Evolutionary conservation across 139 green algal species (phyloP).

Genomic region (Picochlorum costavermella): DNA sequence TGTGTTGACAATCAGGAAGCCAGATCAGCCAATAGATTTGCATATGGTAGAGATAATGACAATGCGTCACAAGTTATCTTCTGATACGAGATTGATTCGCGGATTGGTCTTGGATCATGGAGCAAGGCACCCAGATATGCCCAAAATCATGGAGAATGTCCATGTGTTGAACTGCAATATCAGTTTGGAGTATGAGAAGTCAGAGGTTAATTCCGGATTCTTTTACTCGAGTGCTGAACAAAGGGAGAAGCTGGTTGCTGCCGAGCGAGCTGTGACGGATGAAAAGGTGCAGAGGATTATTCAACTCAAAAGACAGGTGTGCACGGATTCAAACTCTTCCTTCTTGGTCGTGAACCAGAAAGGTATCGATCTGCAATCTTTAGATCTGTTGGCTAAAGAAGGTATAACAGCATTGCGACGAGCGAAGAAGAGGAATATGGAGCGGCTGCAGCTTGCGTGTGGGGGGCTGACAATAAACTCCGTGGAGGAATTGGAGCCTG

Average conservation of each 20-base stretch:
- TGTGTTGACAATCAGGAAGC: constrained; percentile 66
- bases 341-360: constrained; percentile 99
- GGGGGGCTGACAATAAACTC: constrained; percentile 56
- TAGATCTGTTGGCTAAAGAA: constrained; percentile 95
- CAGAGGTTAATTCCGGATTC: constrained; percentile 94
- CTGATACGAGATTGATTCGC: constrained; percentile 83
- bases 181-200: constrained; percentile 98
- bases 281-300: constrained; percentile 88
- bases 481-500: constrained; percentile 74
- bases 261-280: constrained; percentile 87
- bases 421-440: constrained; percentile 97
- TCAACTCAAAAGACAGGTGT: constrained; percentile 86
- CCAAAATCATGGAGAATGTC: constrained; percentile 82
- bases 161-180: constrained; percentile 96
- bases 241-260: constrained; percentile 91
- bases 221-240: constrained; percentile 96
- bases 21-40: constrained; percentile 81
- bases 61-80: constrained; percentile 95
- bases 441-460: constrained; percentile 89
- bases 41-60: constrained; percentile 99
- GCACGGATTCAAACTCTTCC: constrained; percentile 45
- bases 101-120: constrained; percentile 98
- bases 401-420: constrained; percentile 81
- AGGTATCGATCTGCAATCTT: constrained; percentile 94
- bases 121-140: constrained; percentile 95